Base-by-base conservation (phyloP, 306 rosid species). In the Phaseolus lunatus region DNA sequence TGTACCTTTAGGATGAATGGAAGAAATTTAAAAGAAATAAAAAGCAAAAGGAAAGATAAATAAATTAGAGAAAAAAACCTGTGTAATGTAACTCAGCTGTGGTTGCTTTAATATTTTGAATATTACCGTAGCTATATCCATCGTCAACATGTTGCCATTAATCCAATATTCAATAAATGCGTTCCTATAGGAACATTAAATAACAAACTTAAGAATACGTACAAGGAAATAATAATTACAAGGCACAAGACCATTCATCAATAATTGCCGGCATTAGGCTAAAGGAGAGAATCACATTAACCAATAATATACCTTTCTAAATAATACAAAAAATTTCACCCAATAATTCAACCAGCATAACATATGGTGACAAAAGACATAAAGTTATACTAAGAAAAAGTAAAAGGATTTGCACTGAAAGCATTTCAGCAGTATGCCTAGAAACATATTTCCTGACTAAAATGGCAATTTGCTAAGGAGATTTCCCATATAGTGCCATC, bases 101-200 rank as follows among this genome's bases (percentile, higher is more conserved):
- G 94, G 98, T 83, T 92, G 97, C 88, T 96, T 93, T 80, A 96
- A 83, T 84, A 96, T 91, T 52, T 62, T 80, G 88, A 75, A 92
- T 70, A 93, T 87, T 82, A 90, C 92, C 50, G 97, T 84, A 71
- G 96, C 94, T 50, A 92, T 63, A 84, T 96, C 98, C 93, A 84
- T 79, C 0, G 92, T 93, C 90, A 93, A 77, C 98, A 93, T 76
- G 76, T 91, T 95, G 59, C 92, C 92, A 54, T 81, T 86, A 74
- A 96, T 80, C 99, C 99, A 96, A 79, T 90, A 92, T 83, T 93
- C 88, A 82, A 88, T 67, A 87, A 96, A 96, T 64, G 90, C 81
- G 57, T 87, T 89, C 91, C 99, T 96, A 64, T 43, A 81, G 88
- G 85, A 58, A 73, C 58, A 70, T 63, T 27, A 73, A 71, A 79